A percentile compares a stretch with the other conserved stretches of the same genome.
phyloP scores from a whole-genome alignment of 179 eudicot species.

The Spergularia azorica region DNA sequence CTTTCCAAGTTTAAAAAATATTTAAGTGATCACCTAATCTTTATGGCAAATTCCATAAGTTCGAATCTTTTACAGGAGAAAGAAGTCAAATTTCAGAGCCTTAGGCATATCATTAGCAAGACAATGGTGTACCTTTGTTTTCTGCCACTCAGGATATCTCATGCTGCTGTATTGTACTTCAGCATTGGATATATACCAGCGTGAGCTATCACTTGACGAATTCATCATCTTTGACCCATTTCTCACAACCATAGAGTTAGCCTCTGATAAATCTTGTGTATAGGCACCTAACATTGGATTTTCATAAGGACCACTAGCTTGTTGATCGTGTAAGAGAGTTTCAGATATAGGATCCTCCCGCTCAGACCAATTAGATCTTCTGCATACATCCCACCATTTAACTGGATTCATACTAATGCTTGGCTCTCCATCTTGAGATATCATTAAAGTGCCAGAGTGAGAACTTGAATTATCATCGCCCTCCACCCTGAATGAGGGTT shows the following conservation, averaged over 20 bases:
- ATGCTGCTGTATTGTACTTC: constrained; percentile 62
- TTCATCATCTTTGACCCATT: constrained; percentile 24
- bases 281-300: constrained; percentile 2
- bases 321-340: constrained; percentile 19
- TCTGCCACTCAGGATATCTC: constrained; percentile 67
- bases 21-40: too few relatives aligned
- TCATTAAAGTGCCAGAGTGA: constrained; percentile 35
- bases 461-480: constrained; percentile 39
- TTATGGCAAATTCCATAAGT: too few relatives aligned
- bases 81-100: too few relatives aligned
- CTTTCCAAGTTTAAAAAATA: too few relatives aligned
- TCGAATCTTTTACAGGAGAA: too few relatives aligned
- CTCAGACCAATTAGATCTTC: constrained; percentile 70
- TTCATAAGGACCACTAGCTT: constrained; percentile 10
- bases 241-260: neutral
- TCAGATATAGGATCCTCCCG: constrained; percentile 53
- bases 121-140: constrained; percentile 45
- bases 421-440: constrained; percentile 53
- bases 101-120: too few relatives aligned
- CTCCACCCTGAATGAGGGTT: constrained; percentile 50
- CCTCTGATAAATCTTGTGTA: constrained; percentile 1
- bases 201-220: constrained; percentile 46
- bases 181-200: constrained; percentile 67
- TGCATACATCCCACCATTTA: constrained; percentile 86
- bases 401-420: constrained; percentile 57